phyloP scores from a whole-genome alignment of 2,329 filamentous ascomycete genomes.

The Madurella fahalii region DNA sequence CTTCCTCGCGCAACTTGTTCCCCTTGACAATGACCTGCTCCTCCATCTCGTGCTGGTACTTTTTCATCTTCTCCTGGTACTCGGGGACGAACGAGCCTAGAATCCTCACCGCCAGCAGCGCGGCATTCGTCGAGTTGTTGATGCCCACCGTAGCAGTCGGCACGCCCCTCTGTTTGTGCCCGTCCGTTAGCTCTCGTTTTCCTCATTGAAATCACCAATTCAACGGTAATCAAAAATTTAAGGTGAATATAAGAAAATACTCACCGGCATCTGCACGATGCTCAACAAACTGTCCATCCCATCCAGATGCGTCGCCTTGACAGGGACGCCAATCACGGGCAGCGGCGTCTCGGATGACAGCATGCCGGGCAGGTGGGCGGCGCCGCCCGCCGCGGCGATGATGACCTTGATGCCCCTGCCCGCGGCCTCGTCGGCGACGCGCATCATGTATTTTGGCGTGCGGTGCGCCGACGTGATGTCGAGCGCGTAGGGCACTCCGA shows the following conservation, averaged over 20 bases:
- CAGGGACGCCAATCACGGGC: conserved; percentile 73
- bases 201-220: too few relatives aligned
- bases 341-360: conserved; percentile 64
- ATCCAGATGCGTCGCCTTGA: conserved; percentile 69
- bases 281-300: conserved; percentile 67
- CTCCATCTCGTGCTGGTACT: conserved; percentile 60
- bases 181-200: not conserved
- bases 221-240: too few relatives aligned
- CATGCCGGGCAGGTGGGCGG: conserved; percentile 73
- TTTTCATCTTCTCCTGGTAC: conserved; percentile 54
- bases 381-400: conserved; percentile 72
- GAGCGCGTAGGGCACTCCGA: conserved; percentile 67
- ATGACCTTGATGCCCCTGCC: conserved; percentile 66
- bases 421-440: conserved; percentile 60
- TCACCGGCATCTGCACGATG: conserved; percentile 73
- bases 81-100: conserved; percentile 54
- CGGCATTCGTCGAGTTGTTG: conserved; percentile 76
- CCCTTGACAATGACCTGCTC: conserved; percentile 63
- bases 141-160: conserved; percentile 74
- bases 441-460: conserved; percentile 66
- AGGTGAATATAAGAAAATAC: conserved; percentile 25
- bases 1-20: conserved; percentile 49
- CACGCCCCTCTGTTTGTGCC: conserved; percentile 48
- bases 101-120: conserved; percentile 65
- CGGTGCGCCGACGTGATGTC: conserved; percentile 78